Evolutionary conservation across 75 land plant genomes (phyloP), one percentile per base, ranked within the genome.

Genomic region (Larix kaempferi): DNA sequence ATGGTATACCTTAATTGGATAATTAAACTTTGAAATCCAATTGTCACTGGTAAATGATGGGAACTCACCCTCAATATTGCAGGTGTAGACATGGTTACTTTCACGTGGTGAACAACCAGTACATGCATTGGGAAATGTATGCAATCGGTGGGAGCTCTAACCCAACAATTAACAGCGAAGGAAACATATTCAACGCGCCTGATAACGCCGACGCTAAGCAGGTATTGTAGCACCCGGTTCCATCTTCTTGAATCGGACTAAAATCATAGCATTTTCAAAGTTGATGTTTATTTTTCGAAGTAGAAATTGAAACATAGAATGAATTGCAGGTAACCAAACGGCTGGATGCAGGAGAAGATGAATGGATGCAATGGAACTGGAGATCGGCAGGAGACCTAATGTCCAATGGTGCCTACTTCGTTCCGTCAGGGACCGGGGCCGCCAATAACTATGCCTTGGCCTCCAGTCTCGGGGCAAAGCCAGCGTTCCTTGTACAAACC

Each of bases 311-410:
- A 11, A 17, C 25, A 6, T 3, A 5, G 2, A 16, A 65, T 76
- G 82, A 80, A 81, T 55, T 27, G 78, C 75, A 93, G 95, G 89
- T 94, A 81, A 94, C 96, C 57, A 94, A 89, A 83, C 73, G 94
- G 16, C 86, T 94, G 61, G 88, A 86, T 2, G 84, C 89, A 59
- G 85, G 15, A 2, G 94, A 86, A 57, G 74, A 78, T 6, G 82
- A 83, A 7, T 93, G 95, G 95, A 78, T 33, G 59, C 78, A 55
- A 1, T 93, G 96, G 96, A 85, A 94, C 73, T 94, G 96, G 96
- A 82, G 94, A 61, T 82, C 91, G 7, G 89, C 86, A 3, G 96
- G 92, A 23, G 96, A 94, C 76, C 49, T 88, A 76, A 62, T 94
- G 87, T 77, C 90, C 59, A 94, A 94, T 44, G 96, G 96, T 7